Conservation (phyloP, 2,329 filamentous ascomycete genomes). For the Aspergillus ruber region DNA sequence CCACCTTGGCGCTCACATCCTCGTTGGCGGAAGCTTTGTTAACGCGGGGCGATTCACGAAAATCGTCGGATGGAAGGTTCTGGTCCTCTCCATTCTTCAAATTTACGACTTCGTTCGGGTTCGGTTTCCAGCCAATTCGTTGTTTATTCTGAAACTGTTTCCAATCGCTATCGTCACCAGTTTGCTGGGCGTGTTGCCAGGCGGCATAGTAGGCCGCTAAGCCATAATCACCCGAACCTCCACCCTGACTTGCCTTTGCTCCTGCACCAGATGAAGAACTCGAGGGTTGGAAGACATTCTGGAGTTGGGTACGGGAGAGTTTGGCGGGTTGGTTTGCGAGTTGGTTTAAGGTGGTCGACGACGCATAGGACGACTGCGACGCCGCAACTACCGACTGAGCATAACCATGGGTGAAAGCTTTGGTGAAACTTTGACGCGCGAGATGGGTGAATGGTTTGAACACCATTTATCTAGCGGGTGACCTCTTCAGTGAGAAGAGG, state of each 20-base stretch:
- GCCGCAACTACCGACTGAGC: slow-evolving; percentile 95
- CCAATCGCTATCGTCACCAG: slow-evolving; percentile 73
- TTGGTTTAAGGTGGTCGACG: slow-evolving; percentile 54
- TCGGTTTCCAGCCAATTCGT: slow-evolving; percentile 77
- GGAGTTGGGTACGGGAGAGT: slow-evolving; percentile 56
- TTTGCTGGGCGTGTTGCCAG: slow-evolving; percentile 69
- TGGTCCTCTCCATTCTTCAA: slow-evolving; percentile 18
- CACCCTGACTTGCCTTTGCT: slow-evolving; percentile 53
- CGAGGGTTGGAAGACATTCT: slow-evolving; percentile 66
- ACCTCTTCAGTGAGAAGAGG: slow-evolving; percentile 60
- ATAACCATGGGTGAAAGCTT: slow-evolving; percentile 96
- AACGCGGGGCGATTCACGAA: slow-evolving; percentile 57
- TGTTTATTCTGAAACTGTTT: slow-evolving; percentile 84
- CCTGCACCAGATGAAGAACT: slow-evolving; percentile 46
- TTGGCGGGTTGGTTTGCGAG: slow-evolving; percentile 48
- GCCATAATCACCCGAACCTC: slow-evolving; percentile 54
- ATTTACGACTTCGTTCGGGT: slow-evolving; percentile 32
- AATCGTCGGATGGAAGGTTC: slow-evolving; percentile 25
- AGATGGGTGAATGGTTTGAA: slow-evolving; percentile 67
- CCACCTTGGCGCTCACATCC: slow-evolving; percentile 65
- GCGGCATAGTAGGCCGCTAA: slow-evolving; percentile 89
- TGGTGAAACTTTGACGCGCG: slow-evolving; percentile 95
- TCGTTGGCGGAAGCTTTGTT: slow-evolving; percentile 47
- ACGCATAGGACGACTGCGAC: slow-evolving; percentile 74
- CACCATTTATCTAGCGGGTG: slow-evolving; percentile 76